phyloP scores from a whole-genome alignment of 1,284 basidiomycete genomes.

The Leccinum idahoense region DNA sequence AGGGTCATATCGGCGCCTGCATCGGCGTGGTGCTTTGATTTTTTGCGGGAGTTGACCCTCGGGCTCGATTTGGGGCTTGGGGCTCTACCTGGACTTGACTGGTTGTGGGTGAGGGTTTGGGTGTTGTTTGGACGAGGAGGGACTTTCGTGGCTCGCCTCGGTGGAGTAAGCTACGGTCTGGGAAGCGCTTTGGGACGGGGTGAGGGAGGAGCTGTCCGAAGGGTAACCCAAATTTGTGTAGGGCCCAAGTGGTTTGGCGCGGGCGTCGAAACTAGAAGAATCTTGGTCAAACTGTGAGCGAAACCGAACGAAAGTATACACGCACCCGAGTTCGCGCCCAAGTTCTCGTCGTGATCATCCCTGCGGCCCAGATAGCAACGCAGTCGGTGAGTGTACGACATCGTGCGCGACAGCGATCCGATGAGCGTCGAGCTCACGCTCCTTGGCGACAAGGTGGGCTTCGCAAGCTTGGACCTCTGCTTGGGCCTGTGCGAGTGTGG shows the following conservation, averaged over 20 bases:
- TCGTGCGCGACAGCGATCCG: conserved; percentile 49
- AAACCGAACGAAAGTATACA: background rate
- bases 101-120: background rate
- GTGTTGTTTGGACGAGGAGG: background rate
- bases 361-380: conserved; percentile 51
- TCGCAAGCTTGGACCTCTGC: conserved; percentile 76
- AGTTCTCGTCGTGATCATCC: background rate
- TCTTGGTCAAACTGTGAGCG: background rate
- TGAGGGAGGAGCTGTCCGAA: background rate
- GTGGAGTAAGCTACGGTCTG: background rate
- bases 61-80: background rate
- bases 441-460: conserved; percentile 60
- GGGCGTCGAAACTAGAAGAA: background rate
- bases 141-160: background rate
- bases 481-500: conserved; percentile 63
- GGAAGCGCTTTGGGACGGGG: background rate
- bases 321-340: background rate
- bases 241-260: background rate
- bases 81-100: background rate
- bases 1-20: background rate
- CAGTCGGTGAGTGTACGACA: conserved; percentile 64
- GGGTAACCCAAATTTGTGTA: background rate
- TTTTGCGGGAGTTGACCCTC: background rate
- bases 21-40: background rate
- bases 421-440: conserved; percentile 51